Base-by-base conservation (phyloP, 805 yeast genomes). In the Ascoidea rubescens region DNA sequence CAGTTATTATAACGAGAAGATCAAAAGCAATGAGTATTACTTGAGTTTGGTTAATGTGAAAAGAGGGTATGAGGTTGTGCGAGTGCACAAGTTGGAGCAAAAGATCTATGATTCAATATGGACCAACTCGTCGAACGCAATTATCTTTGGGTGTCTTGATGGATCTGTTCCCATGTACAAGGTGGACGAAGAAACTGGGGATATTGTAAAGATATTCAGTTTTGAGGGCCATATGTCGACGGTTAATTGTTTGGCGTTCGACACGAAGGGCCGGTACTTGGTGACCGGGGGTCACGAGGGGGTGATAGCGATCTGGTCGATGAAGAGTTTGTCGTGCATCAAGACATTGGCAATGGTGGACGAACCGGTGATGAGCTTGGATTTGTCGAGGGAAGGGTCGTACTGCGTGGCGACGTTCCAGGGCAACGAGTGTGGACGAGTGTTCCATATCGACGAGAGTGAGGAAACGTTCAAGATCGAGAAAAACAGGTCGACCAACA, bases 231-330 rank as follows among this genome's bases (percentile, higher is more conserved):
- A 50, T 48, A 42, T 53, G 2, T 52, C 56, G 3, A 10, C 48
- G 5, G 43, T 54, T 32, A 54, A 54, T 32, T 5, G 50, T 16
- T 21, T 54, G 8, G 48, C 46, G 5, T 51, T 32, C 31, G 56
- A 54, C 28, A 33, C 50, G 14, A 48, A 31, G n/a, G 56, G 56
- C 6, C 14, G 49, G 12, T 49, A 32, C 37, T 10, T 54, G 28
- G 44, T 45, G 5, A 28, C 45, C 12, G 56, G 54, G 4, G 37
- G 44, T 17, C 52, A 54, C 28, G 56, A 54, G 28, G 56, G 56
- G 14, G 52, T 54, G 28, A 49, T 54, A 8, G 31, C 49, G 14
- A 3, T 54, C 2, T 54, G 56, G 56, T 47, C 47, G 6, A 17
- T 37, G 16, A 30, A 49, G n/a, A 46, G 54, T 6, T 32, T 54